These are phyloP conservation scores for Blastosporella zonata DNA, from an alignment of 1,284 basidiomycete species.

Conservation along the genomic window DNA sequence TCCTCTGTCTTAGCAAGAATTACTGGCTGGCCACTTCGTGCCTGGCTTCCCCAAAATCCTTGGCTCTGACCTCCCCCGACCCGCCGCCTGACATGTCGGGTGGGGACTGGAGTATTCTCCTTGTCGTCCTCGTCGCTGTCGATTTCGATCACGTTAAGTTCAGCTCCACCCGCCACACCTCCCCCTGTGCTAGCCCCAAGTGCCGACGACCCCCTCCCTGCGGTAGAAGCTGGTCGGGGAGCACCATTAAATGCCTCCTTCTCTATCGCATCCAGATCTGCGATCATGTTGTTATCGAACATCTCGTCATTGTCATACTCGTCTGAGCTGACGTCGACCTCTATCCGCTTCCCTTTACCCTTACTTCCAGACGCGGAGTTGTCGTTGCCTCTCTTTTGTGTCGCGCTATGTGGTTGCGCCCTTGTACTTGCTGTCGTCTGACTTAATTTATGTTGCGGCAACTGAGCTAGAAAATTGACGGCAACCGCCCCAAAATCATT, in stretches of 20 bases:
- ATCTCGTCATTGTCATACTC: conserved; percentile 24
- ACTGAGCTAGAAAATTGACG: conserved; percentile 4
- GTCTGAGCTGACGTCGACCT: conserved; percentile 14
- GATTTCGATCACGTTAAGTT: conserved; percentile 38
- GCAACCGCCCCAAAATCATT: conserved; percentile 1
- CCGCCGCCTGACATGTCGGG: conserved; percentile 49
- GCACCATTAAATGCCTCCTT: conserved; percentile 19
- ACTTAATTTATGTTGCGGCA: not conserved
- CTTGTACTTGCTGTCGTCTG: not conserved
- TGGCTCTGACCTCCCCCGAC: conserved; percentile 18
- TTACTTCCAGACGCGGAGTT: not conserved
- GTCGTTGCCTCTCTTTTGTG: not conserved
- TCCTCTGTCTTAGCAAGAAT: conserved; percentile 22
- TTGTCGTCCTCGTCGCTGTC: conserved; percentile 55
- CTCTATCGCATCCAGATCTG: conserved; percentile 31
- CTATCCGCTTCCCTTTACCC: conserved; percentile 12
- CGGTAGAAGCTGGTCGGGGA: conserved; percentile 8
- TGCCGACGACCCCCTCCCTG: conserved; percentile 4
- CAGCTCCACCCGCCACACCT: too few species aligned
- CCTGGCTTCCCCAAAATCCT: conserved; percentile 10
- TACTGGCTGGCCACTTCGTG: conserved; percentile 16
- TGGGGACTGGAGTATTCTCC: conserved; percentile 57
- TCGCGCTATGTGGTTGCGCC: not conserved
- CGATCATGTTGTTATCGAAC: conserved; percentile 25
- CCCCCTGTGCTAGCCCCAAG: conserved; percentile 1